A percentile compares a stretch with the other conserved stretches of the same genome.
These are phyloP conservation scores for Metarhizium guizhouense DNA, from an alignment of 2,329 filamentous ascomycete genomes.

Conservation along the genomic window DNA sequence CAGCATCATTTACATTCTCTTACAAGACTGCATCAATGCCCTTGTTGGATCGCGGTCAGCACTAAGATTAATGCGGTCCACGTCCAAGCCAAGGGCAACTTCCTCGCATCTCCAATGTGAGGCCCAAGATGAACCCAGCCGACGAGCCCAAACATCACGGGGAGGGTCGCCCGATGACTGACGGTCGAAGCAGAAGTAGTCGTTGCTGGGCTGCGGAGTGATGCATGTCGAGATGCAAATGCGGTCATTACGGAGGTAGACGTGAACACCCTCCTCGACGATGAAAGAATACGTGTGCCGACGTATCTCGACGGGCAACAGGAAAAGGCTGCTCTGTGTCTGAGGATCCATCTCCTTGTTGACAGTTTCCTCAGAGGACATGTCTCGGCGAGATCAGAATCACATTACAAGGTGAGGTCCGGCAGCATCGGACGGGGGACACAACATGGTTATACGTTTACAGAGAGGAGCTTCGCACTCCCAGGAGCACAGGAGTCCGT, in stretches of 20 bases:
- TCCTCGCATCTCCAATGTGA: conserved; percentile 8
- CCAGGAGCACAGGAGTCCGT: not conserved
- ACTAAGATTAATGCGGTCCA: not conserved
- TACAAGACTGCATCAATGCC: conserved; percentile 5
- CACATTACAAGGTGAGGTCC: not conserved
- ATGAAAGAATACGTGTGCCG: conserved; percentile 3
- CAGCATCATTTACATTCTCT: conserved; percentile 1
- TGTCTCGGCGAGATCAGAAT: not conserved
- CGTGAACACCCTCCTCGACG: conserved; percentile 1
- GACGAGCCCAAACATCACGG: conserved; percentile 6
- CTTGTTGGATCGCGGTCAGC: not conserved
- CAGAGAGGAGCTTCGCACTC: not conserved
- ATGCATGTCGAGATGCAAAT: conserved; percentile 5
- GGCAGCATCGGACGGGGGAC: not conserved
- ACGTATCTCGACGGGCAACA: conserved; percentile 1
- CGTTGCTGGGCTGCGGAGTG: not conserved
- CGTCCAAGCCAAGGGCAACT: conserved; percentile 2
- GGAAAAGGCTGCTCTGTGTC: conserved; percentile 1
- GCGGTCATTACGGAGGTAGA: not conserved
- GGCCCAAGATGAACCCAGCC: conserved; percentile 5
- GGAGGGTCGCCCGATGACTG: conserved; percentile 6
- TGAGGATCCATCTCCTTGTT: not conserved
- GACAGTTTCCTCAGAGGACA: not conserved
- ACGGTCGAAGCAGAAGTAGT: conserved; percentile 8
- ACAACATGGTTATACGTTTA: not conserved